Evolutionary conservation across 441 rosid species (phyloP).

Genomic region (Brassica balearica): DNA sequence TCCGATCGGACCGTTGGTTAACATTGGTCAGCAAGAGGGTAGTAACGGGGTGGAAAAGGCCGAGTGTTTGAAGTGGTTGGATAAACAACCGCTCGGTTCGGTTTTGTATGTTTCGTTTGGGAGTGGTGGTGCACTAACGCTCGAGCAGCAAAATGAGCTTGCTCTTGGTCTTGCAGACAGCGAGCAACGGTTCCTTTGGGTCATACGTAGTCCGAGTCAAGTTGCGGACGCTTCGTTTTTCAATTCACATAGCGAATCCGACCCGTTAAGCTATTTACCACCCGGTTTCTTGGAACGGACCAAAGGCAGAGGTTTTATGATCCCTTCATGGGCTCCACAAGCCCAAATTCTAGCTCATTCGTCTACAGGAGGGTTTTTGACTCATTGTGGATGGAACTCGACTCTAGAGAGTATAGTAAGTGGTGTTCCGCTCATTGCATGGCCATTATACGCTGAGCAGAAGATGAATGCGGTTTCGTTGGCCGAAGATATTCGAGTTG

Average conservation of each 20-base stretch:
- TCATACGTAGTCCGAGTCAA: slow-evolving; percentile 45
- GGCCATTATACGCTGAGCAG: slow-evolving; percentile 54
- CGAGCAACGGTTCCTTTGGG: slow-evolving; percentile 55
- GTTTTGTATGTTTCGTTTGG: slow-evolving; percentile 51
- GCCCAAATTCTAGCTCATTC: slow-evolving; percentile 44
- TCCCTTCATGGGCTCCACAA: slow-evolving; percentile 51
- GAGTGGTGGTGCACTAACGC: slow-evolving; percentile 53
- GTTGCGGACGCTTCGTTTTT: slow-evolving; percentile 43
- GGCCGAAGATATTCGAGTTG: slow-evolving; percentile 41
- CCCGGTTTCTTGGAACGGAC: slow-evolving; percentile 41
- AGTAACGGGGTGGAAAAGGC: slow-evolving; percentile 19
- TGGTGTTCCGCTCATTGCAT: slow-evolving; percentile 50
- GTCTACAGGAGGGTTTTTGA: slow-evolving; percentile 52
- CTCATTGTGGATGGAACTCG: slow-evolving; percentile 56
- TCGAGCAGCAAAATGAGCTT: slow-evolving; percentile 44
- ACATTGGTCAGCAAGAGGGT: slow-evolving; percentile 17
- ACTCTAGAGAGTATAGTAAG: slow-evolving; percentile 45
- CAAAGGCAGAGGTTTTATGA: slow-evolving; percentile 40
- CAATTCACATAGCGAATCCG: slow-evolving; percentile 33
- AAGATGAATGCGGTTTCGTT: slow-evolving; percentile 48
- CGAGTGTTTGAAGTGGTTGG: slow-evolving; percentile 53
- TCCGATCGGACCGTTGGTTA: slow-evolving; percentile 61
- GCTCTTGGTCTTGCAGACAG: slow-evolving; percentile 54
- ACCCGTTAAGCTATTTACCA: slow-evolving; percentile 44
- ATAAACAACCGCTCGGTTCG: slow-evolving; percentile 45